Evolutionary conservation across 495 filamentous ascomycete genomes (phyloP), one percentile per base, ranked within the genome.

Genomic region (Extremus antarcticus): DNA sequence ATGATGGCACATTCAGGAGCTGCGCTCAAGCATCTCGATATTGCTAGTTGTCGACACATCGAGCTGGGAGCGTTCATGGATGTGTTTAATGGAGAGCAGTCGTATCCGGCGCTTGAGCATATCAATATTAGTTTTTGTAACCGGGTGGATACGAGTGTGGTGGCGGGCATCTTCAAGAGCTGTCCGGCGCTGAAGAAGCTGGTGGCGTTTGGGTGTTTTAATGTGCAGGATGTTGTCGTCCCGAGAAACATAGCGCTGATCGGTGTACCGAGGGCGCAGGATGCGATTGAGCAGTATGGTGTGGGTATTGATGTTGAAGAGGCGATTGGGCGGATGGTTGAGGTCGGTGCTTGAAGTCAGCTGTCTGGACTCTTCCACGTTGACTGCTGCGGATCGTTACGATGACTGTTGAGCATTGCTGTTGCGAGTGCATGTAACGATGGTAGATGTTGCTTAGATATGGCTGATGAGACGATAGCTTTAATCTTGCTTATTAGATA

Each of bases 171-270:
- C 48, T 88, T 94, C 68, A 72, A 74, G 43, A 75, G 76, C 63
- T 95, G 88, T 60, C 88, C 88, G 3, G 74, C 74, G 2, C 59
- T 96, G 32, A 78, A 80, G 65, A 81, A 80, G 63, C 60, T 94
- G 46, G 82, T 85, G 40, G 86, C 88, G 3, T 95, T 94, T 70
- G 87, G 85, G 21, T 91, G 87, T 69, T 89, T 90, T 72, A 82
- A 84, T 20, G 79, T 94, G 29, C 73, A 68, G 59, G 81, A 88
- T 50, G 76, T 87, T 16, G 69, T 71, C 25, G 83, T 92, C 39
- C 88, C 88, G 0, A 73, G 68, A 47, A 86, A 84, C 21, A 83
- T 87, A 59, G 83, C 86, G 15, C 69, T 94, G 24, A 83, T 95
- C 52, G 89, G 90, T 2, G 76, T 87, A 48, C 82, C 86, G 29